Percentiles rank a stretch among this genome's conserved stretches.
These are phyloP conservation scores for Pistacia integerrima DNA, from an alignment of 345 rosid genomes.

Conservation along the genomic window DNA sequence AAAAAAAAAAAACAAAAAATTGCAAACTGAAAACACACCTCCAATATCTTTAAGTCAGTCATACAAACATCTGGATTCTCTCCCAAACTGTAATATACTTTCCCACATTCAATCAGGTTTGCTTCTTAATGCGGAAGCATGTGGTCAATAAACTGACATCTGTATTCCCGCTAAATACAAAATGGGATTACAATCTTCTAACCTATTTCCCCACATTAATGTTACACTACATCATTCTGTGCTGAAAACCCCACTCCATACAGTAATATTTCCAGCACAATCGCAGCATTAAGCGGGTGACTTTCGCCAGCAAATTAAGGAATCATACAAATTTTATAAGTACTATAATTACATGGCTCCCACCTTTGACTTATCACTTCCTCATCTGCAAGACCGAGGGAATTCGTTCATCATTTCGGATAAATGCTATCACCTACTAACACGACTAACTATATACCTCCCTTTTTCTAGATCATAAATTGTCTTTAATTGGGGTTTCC, in stretches of 20 bases:
- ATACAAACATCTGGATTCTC: neutral
- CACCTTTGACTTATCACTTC: neutral
- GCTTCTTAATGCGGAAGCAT: constrained; percentile 13
- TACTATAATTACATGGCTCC: neutral
- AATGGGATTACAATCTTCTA: constrained; percentile 22
- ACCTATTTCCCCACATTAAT: constrained; percentile 22
- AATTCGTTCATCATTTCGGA: neutral
- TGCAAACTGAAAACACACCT: neutral
- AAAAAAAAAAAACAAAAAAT: no score
- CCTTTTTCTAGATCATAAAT: constrained; percentile 92
- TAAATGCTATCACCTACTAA: constrained; percentile 41
- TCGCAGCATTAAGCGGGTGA: constrained; percentile 4
- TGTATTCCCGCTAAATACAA: constrained; percentile 23
- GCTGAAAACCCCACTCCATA: constrained; percentile 5
- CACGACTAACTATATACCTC: constrained; percentile 71
- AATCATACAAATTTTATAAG: neutral
- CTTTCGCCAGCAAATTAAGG: neutral
- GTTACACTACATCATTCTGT: constrained; percentile 17
- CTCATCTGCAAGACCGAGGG: constrained; percentile 10
- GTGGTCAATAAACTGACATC: constrained; percentile 8
- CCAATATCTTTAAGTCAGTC: neutral
- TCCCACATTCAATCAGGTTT: constrained; percentile 4
- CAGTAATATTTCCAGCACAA: constrained; percentile 1
- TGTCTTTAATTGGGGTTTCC: constrained; percentile 81
- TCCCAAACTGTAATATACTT: neutral